Base-by-base conservation (phyloP, 306 rosid genomes). In the Canavalia ensiformis region DNA sequence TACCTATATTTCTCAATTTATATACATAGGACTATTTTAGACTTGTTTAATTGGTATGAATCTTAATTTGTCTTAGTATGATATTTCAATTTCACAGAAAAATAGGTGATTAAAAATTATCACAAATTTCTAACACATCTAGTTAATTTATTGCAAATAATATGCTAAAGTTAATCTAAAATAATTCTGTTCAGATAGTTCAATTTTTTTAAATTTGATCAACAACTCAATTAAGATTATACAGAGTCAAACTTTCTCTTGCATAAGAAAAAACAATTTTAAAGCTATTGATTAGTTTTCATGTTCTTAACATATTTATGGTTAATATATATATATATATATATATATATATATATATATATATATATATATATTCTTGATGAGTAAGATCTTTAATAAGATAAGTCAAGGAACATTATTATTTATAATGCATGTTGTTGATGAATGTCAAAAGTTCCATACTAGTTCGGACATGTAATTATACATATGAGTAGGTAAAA, bases 141-240 rank as follows among this genome's bases (percentile, higher is more conserved):
- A 18, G 29, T 58, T 81, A 6, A 58, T 81, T 57, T 78, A 59
- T 8, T 81, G 77, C 84, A 95, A 98, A 93, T 83, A 96, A 95
- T 69, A 90, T 95, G 88, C 99, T 98, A 41, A 95, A 84, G 86
- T 78, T 95, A 81, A 93, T 95, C 66, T 90, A 77, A 33, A 98
- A 98, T 58, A 98, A 95, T 86, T 95, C 99, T 42, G 99, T 94
- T 60, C 90, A 98, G 83, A 98, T 93, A 60, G 98, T 95, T 85
- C 99, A 95, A 88, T 95, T 76, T 95, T 95, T 85, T 92, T 98
- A 9, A 95, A 95, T 75, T 90, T 95, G 81, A 92, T 95, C 87
- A 95, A 94, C 91, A 95, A 95, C 85, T 95, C 99, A 33, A 92
- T 95, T 78, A 95, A 95, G 88, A 93, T 95, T 83, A 95, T 98